These are phyloP conservation scores for Fusarium vanettenii DNA, from an alignment of 2,329 filamentous ascomycete genomes.

Conservation along the genomic window DNA sequence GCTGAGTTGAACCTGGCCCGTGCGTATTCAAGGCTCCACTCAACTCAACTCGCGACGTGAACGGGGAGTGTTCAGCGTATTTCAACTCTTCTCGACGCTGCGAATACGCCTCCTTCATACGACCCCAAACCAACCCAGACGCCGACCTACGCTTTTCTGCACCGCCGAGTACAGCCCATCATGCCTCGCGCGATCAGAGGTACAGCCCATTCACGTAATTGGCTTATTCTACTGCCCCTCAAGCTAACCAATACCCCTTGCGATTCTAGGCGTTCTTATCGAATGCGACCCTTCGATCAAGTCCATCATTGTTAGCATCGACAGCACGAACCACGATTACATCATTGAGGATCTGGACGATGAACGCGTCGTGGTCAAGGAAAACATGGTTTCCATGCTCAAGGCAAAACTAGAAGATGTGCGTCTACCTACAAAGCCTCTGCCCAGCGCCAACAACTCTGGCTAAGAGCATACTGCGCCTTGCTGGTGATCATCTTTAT, in stretches of 20 bases:
- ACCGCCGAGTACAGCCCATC: conserved; percentile 28
- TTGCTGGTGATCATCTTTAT: conserved; percentile 2
- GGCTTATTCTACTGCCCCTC: background rate
- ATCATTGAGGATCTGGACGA: conserved; percentile 87
- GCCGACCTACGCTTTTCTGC: background rate
- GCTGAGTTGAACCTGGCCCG: background rate
- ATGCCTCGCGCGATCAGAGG: conserved; percentile 71
- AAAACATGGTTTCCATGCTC: conserved; percentile 75
- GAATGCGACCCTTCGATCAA: conserved; percentile 90
- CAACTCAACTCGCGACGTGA: background rate
- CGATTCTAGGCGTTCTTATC: conserved; percentile 73
- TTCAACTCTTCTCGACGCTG: background rate
- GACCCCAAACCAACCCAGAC: background rate
- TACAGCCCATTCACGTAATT: conserved; percentile 50
- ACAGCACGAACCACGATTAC: conserved; percentile 76
- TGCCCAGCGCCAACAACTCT: background rate
- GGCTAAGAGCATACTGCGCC: background rate
- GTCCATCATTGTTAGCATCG: conserved; percentile 83
- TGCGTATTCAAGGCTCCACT: conserved; percentile 10
- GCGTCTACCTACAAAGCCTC: conserved; percentile 36
- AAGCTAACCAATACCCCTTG: background rate
- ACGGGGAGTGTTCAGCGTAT: conserved; percentile 5
- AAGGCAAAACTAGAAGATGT: conserved; percentile 78
- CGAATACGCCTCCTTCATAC: conserved; percentile 3
- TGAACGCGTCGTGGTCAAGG: conserved; percentile 79